Conservation (phyloP, 768 basidiomycete species). For the Crassisporium funariophilum region DNA sequence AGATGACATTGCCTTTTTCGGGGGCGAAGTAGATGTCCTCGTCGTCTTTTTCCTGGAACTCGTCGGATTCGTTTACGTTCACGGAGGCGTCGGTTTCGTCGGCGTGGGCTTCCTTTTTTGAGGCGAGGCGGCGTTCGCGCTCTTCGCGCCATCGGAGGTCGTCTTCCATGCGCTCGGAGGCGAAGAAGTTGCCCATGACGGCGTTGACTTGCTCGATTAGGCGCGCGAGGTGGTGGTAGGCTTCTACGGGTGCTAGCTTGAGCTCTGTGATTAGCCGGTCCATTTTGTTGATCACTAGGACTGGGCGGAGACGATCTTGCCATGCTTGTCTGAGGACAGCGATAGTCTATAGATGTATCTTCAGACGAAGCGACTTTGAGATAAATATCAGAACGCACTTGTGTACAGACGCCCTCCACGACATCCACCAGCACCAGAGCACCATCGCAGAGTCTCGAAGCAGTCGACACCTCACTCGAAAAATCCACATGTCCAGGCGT, state of each 20-base stretch:
- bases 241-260: conserved; percentile 86
- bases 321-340: conserved; percentile 95
- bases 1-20: conserved; percentile 93
- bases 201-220: conserved; percentile 98
- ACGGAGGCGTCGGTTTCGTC: conserved; percentile 71
- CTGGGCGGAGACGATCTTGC: conserved; percentile 83
- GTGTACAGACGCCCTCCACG: conserved; percentile 97
- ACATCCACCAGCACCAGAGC: conserved; percentile 95
- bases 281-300: conserved; percentile 96
- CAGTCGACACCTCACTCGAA: conserved; percentile 94
- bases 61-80: conserved; percentile 56
- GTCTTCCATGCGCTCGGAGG: conserved; percentile 95
- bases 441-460: conserved; percentile 92
- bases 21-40: conserved; percentile 98
- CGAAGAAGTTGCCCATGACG: conserved; percentile 95
- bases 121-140: conserved; percentile 77
- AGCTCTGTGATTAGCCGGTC: conserved; percentile 95
- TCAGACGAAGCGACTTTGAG: too few species aligned
- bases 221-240: conserved; percentile 90
- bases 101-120: conserved; percentile 70
- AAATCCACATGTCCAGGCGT: conserved; percentile 99
- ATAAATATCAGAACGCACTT: conserved; percentile 60
- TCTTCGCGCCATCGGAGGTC: conserved; percentile 94
- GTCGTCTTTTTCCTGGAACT: conserved; percentile 94
- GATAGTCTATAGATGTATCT: conserved; percentile 66